These are phyloP conservation scores for Coniochaeta hoffmannii DNA, from an alignment of 2,329 filamentous ascomycete species.

Conservation along the genomic window DNA sequence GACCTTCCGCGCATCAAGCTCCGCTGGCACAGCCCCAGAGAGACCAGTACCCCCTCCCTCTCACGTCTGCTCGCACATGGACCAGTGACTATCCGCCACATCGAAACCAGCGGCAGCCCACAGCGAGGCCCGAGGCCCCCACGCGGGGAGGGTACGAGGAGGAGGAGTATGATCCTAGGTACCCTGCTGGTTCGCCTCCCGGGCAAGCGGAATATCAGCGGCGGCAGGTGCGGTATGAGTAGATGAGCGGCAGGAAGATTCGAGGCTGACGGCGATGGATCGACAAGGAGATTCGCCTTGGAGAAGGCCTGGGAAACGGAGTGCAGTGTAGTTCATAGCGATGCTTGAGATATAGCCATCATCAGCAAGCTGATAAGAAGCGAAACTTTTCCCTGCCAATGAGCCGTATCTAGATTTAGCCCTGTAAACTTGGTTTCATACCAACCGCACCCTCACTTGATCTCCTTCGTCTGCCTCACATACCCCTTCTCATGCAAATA, in stretches of 20 bases:
- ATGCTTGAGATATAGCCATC: too few relatives aligned
- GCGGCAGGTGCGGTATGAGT: slow-evolving; percentile 2
- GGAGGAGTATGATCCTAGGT: slow-evolving; percentile 38
- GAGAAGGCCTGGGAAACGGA: too few relatives aligned
- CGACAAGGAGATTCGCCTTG: too few relatives aligned
- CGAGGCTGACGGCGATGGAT: too few relatives aligned
- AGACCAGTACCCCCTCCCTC: background rate
- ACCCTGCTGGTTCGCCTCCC: slow-evolving; percentile 21
- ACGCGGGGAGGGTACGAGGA: slow-evolving; percentile 21
- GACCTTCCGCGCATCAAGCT: background rate
- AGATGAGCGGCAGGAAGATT: background rate
- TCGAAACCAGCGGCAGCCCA: slow-evolving; percentile 7
- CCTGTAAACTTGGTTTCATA: too few relatives aligned
- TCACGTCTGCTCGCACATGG: background rate
- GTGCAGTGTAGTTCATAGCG: too few relatives aligned
- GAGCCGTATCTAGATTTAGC: too few relatives aligned
- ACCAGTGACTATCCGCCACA: background rate
- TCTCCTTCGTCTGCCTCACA: slow-evolving; percentile 26
- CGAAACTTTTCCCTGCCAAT: too few relatives aligned
- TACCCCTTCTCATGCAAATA: slow-evolving; percentile 69
- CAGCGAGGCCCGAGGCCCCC: slow-evolving; percentile 2
- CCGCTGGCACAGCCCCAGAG: background rate
- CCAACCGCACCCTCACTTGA: slow-evolving; percentile 11
- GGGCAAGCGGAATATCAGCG: background rate
- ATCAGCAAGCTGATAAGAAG: too few relatives aligned